Conservation (phyloP, 2,329 filamentous ascomycete species). For the Biscogniauxia mediterranea region DNA sequence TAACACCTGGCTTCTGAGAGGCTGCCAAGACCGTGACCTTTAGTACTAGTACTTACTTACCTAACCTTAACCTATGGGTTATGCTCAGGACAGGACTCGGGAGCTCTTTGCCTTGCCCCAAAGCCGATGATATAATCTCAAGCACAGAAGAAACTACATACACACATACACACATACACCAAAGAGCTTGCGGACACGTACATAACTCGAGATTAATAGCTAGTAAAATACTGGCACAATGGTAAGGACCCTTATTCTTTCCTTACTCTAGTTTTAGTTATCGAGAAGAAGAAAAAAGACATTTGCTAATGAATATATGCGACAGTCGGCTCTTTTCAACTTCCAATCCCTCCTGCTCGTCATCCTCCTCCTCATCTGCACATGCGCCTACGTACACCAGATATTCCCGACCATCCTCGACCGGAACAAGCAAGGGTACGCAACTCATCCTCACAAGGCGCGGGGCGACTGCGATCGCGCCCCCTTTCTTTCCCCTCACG, state of each 20-base stretch:
- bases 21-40: background rate
- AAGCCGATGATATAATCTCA: background rate
- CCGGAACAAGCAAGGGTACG: conserved; percentile 85
- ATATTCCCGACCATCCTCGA: conserved; percentile 89
- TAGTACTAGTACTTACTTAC: too few relatives aligned
- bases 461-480: too few relatives aligned
- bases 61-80: too few relatives aligned
- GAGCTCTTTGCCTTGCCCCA: too few relatives aligned
- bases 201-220: background rate
- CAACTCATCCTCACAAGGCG: background rate
- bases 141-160: background rate
- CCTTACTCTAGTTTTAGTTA: background rate
- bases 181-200: conserved; percentile 1
- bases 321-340: conserved; percentile 93
- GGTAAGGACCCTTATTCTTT: conserved; percentile 12
- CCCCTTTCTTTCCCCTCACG: too few relatives aligned
- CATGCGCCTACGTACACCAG: conserved; percentile 88
- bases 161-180: too few relatives aligned
- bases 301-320: conserved; percentile 6
- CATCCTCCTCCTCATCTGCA: conserved; percentile 92
- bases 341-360: conserved; percentile 96
- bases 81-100: too few relatives aligned
- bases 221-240: conserved; percentile 19
- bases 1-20: conserved; percentile 10
- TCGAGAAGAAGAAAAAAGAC: too few relatives aligned